A percentile compares a stretch with the other conserved stretches of the same genome.
phyloP scores from a whole-genome alignment of 2,329 filamentous ascomycete genomes.

The Penicillium sp. region DNA sequence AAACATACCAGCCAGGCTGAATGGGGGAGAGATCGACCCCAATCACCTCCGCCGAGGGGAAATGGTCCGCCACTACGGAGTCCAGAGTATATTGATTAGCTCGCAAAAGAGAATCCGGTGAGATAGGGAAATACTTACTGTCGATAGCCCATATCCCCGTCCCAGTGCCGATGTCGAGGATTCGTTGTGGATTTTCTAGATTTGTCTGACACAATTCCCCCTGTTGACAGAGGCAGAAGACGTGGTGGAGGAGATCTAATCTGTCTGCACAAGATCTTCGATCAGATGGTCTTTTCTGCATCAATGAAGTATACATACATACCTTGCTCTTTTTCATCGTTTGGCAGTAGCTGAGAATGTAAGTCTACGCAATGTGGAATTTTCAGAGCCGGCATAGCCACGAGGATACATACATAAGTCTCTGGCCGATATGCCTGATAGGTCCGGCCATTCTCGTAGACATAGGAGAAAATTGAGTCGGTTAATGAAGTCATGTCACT shows the following conservation, averaged over 20 bases:
- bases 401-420: constrained; percentile 13
- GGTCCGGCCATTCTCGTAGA: constrained; percentile 31
- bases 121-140: constrained; percentile 1
- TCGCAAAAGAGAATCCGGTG: not conserved
- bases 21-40: constrained; percentile 48
- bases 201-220: constrained; percentile 10
- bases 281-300: too few species aligned
- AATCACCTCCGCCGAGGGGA: constrained; percentile 39
- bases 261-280: constrained; percentile 5
- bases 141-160: constrained; percentile 23
- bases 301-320: too few species aligned
- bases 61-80: constrained; percentile 29
- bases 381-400: too few species aligned
- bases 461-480: constrained; percentile 16
- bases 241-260: constrained; percentile 12
- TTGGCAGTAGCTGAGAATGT: constrained; percentile 17
- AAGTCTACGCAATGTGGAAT: too few species aligned
- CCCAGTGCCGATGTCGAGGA: constrained; percentile 14
- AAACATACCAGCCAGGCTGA: constrained; percentile 37
- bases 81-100: too few species aligned
- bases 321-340: constrained; percentile 21
- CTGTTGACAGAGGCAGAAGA: constrained; percentile 7
- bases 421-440: constrained; percentile 30
- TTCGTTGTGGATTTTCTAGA: constrained; percentile 9
- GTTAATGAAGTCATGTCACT: constrained; percentile 19